Evolutionary conservation across 345 rosid species (phyloP).

Genomic region (Salix dunnii): DNA sequence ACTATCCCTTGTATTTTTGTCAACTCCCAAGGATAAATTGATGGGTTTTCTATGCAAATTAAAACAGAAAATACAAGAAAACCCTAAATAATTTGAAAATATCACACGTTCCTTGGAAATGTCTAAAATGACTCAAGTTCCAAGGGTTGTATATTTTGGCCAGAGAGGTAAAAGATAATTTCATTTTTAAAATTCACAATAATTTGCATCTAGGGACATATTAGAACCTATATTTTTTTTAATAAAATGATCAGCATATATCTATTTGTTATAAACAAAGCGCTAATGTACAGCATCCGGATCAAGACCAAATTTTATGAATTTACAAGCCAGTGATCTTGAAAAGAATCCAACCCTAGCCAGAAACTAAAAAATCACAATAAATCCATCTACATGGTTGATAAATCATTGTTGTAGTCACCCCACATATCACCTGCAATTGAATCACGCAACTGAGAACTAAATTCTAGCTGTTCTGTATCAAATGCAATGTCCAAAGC

Average conservation of each 20-base stretch:
- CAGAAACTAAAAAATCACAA: constrained; percentile 19
- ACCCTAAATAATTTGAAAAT: too few species aligned
- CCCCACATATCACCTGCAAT: constrained; percentile 68
- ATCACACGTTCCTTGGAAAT: rapidly evolving
- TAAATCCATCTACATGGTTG: constrained; percentile 37
- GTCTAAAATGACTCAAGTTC: too few species aligned
- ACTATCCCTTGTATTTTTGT: too few species aligned
- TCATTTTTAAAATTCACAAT: too few species aligned
- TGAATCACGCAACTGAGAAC: constrained; percentile 60
- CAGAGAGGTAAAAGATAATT: too few species aligned
- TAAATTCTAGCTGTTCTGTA: constrained; percentile 37
- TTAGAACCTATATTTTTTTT: too few species aligned
- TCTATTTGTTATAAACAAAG: constrained; percentile 24
- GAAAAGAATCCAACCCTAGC: constrained; percentile 21
- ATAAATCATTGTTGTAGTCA: constrained; percentile 47
- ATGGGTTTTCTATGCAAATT: too few species aligned
- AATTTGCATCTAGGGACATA: rapidly evolving
- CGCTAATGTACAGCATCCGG: constrained; percentile 26
- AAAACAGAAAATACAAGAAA: rapidly evolving
- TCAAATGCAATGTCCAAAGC: constrained; percentile 37
- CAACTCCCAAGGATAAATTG: too few species aligned
- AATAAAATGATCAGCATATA: background rate
- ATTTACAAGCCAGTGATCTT: constrained; percentile 16
- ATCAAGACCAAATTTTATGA: constrained; percentile 19
- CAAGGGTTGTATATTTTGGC: rapidly evolving